Evolutionary conservation across 495 filamentous ascomycete genomes (phyloP), one percentile per base, ranked within the genome.

Genomic region (Elasticomyces elasticus): DNA sequence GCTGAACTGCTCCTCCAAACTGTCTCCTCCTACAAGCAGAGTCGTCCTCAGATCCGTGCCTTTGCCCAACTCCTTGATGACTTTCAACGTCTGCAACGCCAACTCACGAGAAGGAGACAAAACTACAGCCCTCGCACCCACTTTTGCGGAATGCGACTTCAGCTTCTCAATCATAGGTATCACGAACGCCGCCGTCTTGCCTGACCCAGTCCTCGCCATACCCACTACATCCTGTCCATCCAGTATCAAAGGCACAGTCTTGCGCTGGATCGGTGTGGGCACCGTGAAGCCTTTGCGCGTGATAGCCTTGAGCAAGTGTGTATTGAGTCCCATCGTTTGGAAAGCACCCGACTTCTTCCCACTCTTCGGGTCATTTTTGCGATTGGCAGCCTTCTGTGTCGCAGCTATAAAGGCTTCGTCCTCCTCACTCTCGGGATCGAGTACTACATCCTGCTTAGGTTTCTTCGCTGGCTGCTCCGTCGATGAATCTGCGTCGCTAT

Each of bases 131-230:
- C 92, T 76, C 31, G 88, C 79, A 24, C 92, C 92, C 56, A 97
- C 79, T 64, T 80, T 82, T 10, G 81, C 80, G 62, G 84, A 94
- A 64, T 99, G 92, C n/a, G 78, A 75, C 69, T 87, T 94, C 57
- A 99, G 73, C 49, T 85, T 87, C 72, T 97, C 85, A 55, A 99
- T 86, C 90, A 98, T 92, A 38, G 92, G 92, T 52, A 98, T 91
- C 5, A 98, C 88, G 66, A 98, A 98, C 13, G 92, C 91, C 1
- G 91, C 92, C 0, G 90, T 95, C 72, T 98, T 98, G 67, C 92
- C 92, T 33, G 88, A 94, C 66, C 92, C 92, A 19, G 92, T 98
- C 46, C 92, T 77, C 3, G 92, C 92, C 94, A 97, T 99, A 53
- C 88, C 92, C 7, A 97, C 89, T 4, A 99, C 88, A 75, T 98